A percentile compares a stretch with the other conserved stretches of the same genome.
phyloP scores from a whole-genome alignment of 495 filamentous ascomycete species.

The Trichoderma parareesei region DNA sequence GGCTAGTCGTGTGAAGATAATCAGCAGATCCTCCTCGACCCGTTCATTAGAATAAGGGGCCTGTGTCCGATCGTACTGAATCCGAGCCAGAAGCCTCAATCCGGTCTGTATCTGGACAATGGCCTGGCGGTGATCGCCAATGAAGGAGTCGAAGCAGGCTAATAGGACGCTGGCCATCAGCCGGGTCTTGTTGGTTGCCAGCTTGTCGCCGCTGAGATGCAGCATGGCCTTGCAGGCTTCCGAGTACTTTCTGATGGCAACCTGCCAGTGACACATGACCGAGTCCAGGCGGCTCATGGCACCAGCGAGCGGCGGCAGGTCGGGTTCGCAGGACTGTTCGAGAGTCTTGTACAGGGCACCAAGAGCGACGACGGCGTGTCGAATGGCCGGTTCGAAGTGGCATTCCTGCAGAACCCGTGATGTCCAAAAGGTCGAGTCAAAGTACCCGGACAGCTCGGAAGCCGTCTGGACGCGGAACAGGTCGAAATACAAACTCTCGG shows the following conservation, averaged over 20 bases:
- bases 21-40: constrained; percentile 48
- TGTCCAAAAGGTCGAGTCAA: constrained; percentile 55
- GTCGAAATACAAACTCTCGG: constrained; percentile 51
- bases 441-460: constrained; percentile 53
- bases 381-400: constrained; percentile 51
- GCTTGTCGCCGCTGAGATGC: constrained; percentile 23
- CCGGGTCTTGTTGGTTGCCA: constrained; percentile 32
- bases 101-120: constrained; percentile 39
- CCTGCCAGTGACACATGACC: constrained; percentile 33
- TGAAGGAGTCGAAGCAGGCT: constrained; percentile 44
- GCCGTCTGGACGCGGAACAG: constrained; percentile 50
- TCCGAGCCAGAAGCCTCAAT: constrained; percentile 36
- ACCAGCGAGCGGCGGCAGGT: constrained; percentile 30
- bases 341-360: constrained; percentile 56
- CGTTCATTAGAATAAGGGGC: constrained; percentile 34
- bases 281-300: constrained; percentile 24
- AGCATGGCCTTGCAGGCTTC: constrained; percentile 31
- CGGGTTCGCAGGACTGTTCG: constrained; percentile 44
- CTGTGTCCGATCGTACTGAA: constrained; percentile 30
- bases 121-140: constrained; percentile 41
- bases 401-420: constrained; percentile 50
- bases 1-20: constrained; percentile 49
- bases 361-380: constrained; percentile 58
- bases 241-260: constrained; percentile 39
- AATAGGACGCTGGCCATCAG: constrained; percentile 42